Evolutionary conservation across 1,284 basidiomycete species (phyloP), one percentile per base, ranked within the genome.

Genomic region (Uromyces viciae-fabae): DNA sequence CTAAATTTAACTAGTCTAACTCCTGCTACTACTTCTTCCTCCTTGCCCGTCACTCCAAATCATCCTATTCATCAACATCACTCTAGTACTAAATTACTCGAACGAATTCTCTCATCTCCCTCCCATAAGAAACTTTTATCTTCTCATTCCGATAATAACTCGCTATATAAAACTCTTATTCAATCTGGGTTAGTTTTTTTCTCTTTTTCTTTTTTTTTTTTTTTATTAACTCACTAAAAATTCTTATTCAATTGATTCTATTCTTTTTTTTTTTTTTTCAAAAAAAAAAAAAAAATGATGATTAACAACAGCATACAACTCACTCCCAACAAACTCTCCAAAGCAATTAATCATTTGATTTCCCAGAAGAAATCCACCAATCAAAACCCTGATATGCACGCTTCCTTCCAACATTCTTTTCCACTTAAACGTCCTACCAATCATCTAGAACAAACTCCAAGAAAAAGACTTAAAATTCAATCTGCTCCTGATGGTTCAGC

Each of bases 401-500:
- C 33, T 38, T 42, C 46, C 69, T 49, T 72, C n/a, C 14, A 52
- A 15, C 11, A 72, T 36, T 33, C 69, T 11, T 31, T 72, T 1
- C 46, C 28, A 49, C 36, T 46, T 31, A 33, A 52, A 33, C 69
- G 52, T 22, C n/a, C 33, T 0, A 3, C 31, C 2, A 19, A 31
- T 31, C n/a, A n/a, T 5, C 15, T 52, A 2, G 69, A 72, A 36
- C 40, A 68, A 28, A 42, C 69, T 14, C 28, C 14, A 14, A 22
- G n/a, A 7, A 72, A 72, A 33, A 46, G 69, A 38, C 31, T 72
- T 46, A 72, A 38, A 22, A 72, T 72, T 46, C 14, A 72, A n/a
- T 42, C 69, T 28, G 69, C 69, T n/a, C 46, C 69, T 0, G 69
- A 72, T 38, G 69, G 69, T 14, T 72, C 69, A 46, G 69, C 46